Base-by-base conservation (phyloP, 2,329 filamentous ascomycete genomes). In the Aureobasidium sp. region DNA sequence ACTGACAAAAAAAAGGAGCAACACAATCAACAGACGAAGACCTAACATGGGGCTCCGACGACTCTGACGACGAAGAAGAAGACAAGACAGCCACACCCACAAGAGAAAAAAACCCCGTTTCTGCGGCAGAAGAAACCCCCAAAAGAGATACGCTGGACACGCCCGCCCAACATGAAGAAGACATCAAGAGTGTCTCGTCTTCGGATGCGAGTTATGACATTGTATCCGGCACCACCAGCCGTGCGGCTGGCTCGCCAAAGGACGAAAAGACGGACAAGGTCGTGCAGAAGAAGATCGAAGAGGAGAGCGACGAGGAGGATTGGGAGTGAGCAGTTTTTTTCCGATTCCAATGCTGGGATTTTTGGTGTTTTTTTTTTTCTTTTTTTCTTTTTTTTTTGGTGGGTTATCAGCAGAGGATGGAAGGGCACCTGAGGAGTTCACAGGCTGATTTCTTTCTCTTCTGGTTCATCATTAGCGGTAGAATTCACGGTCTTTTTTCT, bases 151-250 rank as follows among this genome's bases (percentile, higher is more conserved):
- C n/a, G n/a, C n/a, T n/a, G n/a, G n/a, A n/a, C n/a, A n/a, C n/a
- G n/a, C n/a, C n/a, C n/a, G n/a, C n/a, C n/a, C 94, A 90, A 22
- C 86, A 94, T 63, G 90, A 95, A 64, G 86, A 90, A 68, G 71
- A 75, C 40, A 68, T 68, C 67, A 90, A 91, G 67, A 94, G 88
- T 22, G 87, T 93, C 61, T 83, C 90, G 6, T 93, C 93, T 63
- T 96, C 91, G 66, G 93, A 98, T 62, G 88, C 88, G 16, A 95
- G 90, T 72, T 98, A 98, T 68, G 93, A 98, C 67, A 79, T 98
- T 29, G 89, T 98, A 3, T 75, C 72, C 40, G 86, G 86, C 6
- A 84, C 85, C 5, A 76, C 82, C 40, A 95, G 88, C 67, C 86
- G 87, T 59, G 85, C 89, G 16, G 86, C 89, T 1, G 78, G 79